Base-by-base conservation (phyloP, 371 early-diverging fungal species). In the Rhizopus delemar region DNA sequence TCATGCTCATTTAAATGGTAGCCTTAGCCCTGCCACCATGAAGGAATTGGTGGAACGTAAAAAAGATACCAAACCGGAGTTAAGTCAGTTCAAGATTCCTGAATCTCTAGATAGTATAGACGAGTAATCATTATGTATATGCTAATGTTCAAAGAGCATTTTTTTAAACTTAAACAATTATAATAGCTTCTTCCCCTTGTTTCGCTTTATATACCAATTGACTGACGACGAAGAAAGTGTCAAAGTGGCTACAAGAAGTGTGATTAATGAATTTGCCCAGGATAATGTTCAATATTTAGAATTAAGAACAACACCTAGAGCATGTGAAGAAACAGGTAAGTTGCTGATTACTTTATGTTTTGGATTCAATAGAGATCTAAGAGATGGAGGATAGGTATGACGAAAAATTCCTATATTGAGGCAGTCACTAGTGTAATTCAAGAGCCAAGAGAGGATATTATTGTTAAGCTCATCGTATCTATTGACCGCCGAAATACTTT, bases 1-100 rank as follows among this genome's bases (percentile, higher is more conserved):
- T 4, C 87, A 86, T 69, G 87, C 87, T 38, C 87, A 86, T 61
- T 62, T 85, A 7, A 86, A 86, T 60, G 87, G 87, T 32, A 78
- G 78, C 16, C 56, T 85, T 31, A 79, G 80, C 51, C 70, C 74
- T 29, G 68, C 62, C 16, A 78, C 80, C 3, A 69, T 86, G 73
- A 60, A 60, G 28, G 54, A 69, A 11, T 57, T 86, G 45, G 69
- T 72, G 1, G 72, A 73, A 15, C 64, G 60, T 22, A 84, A 84
- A 57, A 66, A 72, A 54, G 66, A 59, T 3, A 46, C 53, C 4
- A 68, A 75, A 12, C 80, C 78, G 12, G 71, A 78, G 7, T 36
- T 78, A 34, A 72, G 69, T 8, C 29, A 65, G 16, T 78, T 74
- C 35, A 15, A 46, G 12, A 68, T 79, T n/a, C 76, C 78, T 28